Conservation (phyloP, 495 filamentous ascomycete species). For the Amorphotheca resinae region DNA sequence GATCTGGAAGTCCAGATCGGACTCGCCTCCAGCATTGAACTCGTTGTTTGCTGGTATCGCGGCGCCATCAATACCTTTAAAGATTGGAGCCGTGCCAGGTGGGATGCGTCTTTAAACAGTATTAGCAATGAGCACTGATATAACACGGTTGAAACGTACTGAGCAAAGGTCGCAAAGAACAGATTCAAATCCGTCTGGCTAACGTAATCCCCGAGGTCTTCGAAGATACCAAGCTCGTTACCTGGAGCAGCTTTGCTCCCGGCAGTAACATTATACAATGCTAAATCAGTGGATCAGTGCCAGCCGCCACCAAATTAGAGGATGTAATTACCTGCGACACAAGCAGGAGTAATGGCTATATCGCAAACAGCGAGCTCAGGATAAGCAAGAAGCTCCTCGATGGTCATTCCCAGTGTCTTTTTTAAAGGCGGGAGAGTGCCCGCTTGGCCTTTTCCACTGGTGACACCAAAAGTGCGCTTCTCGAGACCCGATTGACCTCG, state of each 20-base stretch:
- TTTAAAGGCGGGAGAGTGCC: background rate
- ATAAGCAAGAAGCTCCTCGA: background rate
- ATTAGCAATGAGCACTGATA: conserved; percentile 28
- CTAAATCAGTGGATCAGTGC: background rate
- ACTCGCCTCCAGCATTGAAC: conserved; percentile 1
- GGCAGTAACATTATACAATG: conserved; percentile 14
- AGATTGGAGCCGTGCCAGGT: conserved; percentile 29
- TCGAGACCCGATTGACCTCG: conserved; percentile 1
- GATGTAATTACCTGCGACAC: conserved; percentile 5
- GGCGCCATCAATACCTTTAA: conserved; percentile 33
- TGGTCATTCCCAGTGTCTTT: background rate
- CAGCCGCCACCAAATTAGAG: background rate
- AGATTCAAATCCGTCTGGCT: conserved; percentile 44
- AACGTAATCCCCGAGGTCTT: conserved; percentile 25
- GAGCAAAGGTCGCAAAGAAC: conserved; percentile 41
- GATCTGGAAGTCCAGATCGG: conserved; percentile 11
- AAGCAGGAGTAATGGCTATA: conserved; percentile 7
- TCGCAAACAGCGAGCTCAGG: conserved; percentile 6
- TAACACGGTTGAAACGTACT: conserved; percentile 13
- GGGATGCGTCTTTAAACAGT: conserved; percentile 29
- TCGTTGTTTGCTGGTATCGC: conserved; percentile 18
- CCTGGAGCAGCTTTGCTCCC: conserved; percentile 12
- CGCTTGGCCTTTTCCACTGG: background rate
- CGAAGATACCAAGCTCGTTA: conserved; percentile 24
- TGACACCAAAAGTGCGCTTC: conserved; percentile 4